A percentile compares a stretch with the other conserved stretches of the same genome.
phyloP scores from a whole-genome alignment of 176 grass and related monocot genomes.

The Phyllostachys edulis region DNA sequence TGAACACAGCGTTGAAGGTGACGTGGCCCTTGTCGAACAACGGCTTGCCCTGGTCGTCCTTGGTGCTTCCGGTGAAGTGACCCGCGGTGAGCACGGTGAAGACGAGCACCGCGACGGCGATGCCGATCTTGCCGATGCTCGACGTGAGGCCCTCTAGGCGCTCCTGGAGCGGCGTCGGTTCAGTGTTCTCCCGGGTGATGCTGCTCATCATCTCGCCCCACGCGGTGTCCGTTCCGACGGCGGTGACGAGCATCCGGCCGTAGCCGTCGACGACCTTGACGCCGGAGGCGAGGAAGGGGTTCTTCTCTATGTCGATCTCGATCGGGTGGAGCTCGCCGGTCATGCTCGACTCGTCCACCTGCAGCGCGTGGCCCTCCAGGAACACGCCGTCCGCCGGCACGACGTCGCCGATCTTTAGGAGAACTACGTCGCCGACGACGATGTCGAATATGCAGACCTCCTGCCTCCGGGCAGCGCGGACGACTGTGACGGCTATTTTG shows the following conservation, averaged over 20 bases:
- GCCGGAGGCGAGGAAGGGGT: slow-evolving; percentile 65
- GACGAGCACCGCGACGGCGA: slow-evolving; percentile 56
- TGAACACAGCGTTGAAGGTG: slow-evolving; percentile 45
- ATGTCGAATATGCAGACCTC: slow-evolving; percentile 57
- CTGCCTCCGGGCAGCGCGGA: slow-evolving; percentile 39
- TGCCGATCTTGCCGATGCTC: slow-evolving; percentile 76
- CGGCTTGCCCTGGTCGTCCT: slow-evolving; percentile 42
- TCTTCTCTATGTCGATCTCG: slow-evolving; percentile 33
- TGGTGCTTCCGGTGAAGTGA: slow-evolving; percentile 73
- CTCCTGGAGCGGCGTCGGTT: slow-evolving; percentile 73
- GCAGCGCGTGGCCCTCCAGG: slow-evolving; percentile 51
- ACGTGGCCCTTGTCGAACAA: slow-evolving; percentile 46
- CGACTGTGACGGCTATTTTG: slow-evolving; percentile 41
- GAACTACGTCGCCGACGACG: slow-evolving; percentile 61
- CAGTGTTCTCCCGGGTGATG: slow-evolving; percentile 52
- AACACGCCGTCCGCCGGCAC: slow-evolving; percentile 66
- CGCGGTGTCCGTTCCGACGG: slow-evolving; percentile 60
- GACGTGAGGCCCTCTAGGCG: slow-evolving; percentile 66
- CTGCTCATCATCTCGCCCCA: slow-evolving; percentile 94
- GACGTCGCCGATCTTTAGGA: slow-evolving; percentile 66
- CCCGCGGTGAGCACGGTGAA: slow-evolving; percentile 61
- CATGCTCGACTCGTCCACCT: slow-evolving; percentile 91
- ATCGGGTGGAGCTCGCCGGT: slow-evolving; percentile 73
- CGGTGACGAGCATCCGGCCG: slow-evolving; percentile 66
- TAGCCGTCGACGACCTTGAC: slow-evolving; percentile 83